phyloP scores from a whole-genome alignment of 2,329 filamentous ascomycete genomes.

The Clonostachys chloroleuca region DNA sequence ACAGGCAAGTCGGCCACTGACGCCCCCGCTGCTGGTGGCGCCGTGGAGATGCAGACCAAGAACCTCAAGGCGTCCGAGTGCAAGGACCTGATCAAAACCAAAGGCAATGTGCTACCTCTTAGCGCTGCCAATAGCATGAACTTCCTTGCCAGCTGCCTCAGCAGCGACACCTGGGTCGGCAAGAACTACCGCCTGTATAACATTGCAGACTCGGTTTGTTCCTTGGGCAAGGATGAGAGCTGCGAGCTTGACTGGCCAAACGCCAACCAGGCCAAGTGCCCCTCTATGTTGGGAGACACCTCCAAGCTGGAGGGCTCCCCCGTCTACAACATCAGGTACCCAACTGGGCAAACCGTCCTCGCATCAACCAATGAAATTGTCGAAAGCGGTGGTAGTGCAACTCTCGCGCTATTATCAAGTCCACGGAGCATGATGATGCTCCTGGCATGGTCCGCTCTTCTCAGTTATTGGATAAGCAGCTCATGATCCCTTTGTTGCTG shows the following conservation, averaged over 20 bases:
- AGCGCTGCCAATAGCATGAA: constrained; percentile 49
- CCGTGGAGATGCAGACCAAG: constrained; percentile 39
- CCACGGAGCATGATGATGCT: too few relatives aligned
- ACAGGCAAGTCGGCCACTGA: constrained; percentile 40
- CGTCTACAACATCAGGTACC: constrained; percentile 43
- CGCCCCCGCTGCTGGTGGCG: constrained; percentile 40
- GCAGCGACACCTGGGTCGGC: constrained; percentile 32
- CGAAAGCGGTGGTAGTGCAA: background rate
- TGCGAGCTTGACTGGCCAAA: constrained; percentile 37
- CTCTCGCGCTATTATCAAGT: too few relatives aligned
- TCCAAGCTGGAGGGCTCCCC: constrained; percentile 25
- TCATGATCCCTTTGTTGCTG: too few relatives aligned
- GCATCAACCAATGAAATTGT: constrained; percentile 16
- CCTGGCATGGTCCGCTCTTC: too few relatives aligned
- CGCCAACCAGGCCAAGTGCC: constrained; percentile 38
- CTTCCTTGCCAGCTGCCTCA: constrained; percentile 40
- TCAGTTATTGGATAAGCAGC: too few relatives aligned
- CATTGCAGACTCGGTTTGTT: constrained; percentile 42
- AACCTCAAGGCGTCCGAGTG: constrained; percentile 40
- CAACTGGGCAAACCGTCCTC: constrained; percentile 32
- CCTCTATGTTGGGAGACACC: constrained; percentile 31
- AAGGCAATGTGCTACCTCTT: constrained; percentile 29
- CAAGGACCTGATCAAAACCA: constrained; percentile 38
- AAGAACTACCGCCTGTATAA: constrained; percentile 45
- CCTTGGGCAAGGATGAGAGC: constrained; percentile 36